Percentiles rank a stretch among this genome's conserved stretches.
These are phyloP conservation scores for Pythium sukuiense DNA, from an alignment of 352 stramenopile genomes.

Conservation along the genomic window DNA sequence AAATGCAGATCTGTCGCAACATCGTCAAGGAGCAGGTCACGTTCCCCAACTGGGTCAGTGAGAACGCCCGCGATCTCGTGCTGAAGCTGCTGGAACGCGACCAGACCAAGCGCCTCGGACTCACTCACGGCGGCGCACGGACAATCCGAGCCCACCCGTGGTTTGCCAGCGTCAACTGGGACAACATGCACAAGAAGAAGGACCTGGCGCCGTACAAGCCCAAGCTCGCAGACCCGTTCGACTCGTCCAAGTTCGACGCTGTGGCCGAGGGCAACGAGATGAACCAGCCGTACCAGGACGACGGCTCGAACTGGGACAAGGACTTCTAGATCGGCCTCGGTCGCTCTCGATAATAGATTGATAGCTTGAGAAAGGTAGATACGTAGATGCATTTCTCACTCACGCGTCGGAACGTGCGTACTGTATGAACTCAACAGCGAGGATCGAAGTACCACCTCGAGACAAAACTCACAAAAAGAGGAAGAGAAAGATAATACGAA, in stretches of 20 bases:
- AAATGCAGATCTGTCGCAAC: constrained; percentile 88
- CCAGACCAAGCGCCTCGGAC: constrained; percentile 69
- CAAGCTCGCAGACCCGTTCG: constrained; percentile 69
- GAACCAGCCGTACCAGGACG: constrained; percentile 48
- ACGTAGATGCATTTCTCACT: constrained; percentile 1
- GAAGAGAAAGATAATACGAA: neutral
- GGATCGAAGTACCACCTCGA: neutral
- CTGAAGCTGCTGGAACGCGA: constrained; percentile 79
- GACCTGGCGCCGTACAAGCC: constrained; percentile 77
- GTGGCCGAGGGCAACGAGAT: constrained; percentile 68
- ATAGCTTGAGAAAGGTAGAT: neutral
- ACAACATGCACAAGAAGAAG: constrained; percentile 64
- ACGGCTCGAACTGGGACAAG: constrained; percentile 75
- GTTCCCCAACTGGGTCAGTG: constrained; percentile 71
- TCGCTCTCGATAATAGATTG: neutral
- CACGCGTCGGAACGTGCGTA: constrained; percentile 19
- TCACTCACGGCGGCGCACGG: constrained; percentile 72
- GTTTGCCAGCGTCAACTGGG: constrained; percentile 79
- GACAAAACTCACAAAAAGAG: neutral
- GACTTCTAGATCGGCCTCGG: constrained; percentile 60
- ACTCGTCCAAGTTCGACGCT: constrained; percentile 82
- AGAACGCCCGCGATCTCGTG: constrained; percentile 68
- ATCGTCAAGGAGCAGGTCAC: constrained; percentile 77
- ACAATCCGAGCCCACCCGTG: constrained; percentile 76
- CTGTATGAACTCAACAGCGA: neutral